Conservation (phyloP, 352 stramenopile genomes). For the Pythium pectinolyticum region DNA sequence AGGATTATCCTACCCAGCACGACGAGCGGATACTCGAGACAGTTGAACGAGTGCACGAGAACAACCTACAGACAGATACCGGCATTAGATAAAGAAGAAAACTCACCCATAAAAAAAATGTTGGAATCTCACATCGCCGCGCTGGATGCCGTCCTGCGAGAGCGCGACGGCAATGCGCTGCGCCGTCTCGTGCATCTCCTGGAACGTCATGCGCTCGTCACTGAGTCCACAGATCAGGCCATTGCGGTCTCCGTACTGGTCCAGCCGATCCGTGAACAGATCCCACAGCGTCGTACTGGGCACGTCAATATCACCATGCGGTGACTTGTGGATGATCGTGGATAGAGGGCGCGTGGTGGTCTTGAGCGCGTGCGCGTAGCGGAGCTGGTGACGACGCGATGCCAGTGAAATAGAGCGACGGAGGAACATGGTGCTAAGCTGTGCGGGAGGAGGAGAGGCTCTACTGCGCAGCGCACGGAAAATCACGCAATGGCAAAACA, state of each 20-base stretch:
- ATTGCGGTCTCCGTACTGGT: constrained; percentile 34
- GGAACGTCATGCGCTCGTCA: constrained; percentile 47
- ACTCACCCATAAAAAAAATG: no score
- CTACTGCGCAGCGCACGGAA: not conserved
- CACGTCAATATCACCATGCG: constrained; percentile 45
- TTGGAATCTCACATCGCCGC: constrained; percentile 53
- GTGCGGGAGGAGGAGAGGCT: not conserved
- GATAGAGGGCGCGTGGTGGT: constrained; percentile 26
- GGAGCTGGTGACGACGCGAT: constrained; percentile 4
- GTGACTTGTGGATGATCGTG: constrained; percentile 33
- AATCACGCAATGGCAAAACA: constrained; percentile 11
- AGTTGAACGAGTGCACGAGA: constrained; percentile 56
- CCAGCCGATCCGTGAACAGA: constrained; percentile 38
- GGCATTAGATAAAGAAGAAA: no score
- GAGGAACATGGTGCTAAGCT: constrained; percentile 9
- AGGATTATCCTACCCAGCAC: no score
- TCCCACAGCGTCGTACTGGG: constrained; percentile 52
- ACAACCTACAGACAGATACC: no score
- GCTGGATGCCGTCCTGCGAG: constrained; percentile 42
- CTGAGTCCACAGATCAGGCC: constrained; percentile 60
- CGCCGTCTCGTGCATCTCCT: constrained; percentile 39
- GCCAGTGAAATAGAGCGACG: constrained; percentile 4
- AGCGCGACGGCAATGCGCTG: constrained; percentile 46
- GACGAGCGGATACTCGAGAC: constrained; percentile 49
- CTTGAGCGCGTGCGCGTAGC: not conserved